Evolutionary conservation across 768 basidiomycete species (phyloP).

Genomic region (Amanita brunnescens): DNA sequence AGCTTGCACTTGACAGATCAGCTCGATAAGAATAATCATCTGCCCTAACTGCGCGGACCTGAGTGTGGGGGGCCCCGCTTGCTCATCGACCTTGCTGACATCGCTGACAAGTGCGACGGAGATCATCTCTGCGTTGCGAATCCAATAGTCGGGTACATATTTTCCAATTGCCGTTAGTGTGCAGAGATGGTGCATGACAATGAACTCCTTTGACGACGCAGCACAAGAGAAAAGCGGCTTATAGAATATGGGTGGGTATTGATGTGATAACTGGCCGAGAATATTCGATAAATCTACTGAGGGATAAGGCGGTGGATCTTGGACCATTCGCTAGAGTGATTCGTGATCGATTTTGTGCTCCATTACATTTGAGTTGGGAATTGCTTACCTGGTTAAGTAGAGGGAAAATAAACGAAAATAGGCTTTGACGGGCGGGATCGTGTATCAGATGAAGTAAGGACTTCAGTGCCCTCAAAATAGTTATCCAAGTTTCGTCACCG

Average conservation of each 20-base stretch:
- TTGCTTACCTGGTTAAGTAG: slow-evolving; percentile 22
- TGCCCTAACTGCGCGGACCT: slow-evolving; percentile 53
- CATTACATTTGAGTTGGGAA: background rate
- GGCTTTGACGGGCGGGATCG: slow-evolving; percentile 34
- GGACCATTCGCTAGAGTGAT: slow-evolving; percentile 38
- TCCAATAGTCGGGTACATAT: slow-evolving; percentile 58
- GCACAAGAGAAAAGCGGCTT: slow-evolving; percentile 67
- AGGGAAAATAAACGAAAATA: slow-evolving; percentile 35
- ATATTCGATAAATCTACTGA: slow-evolving; percentile 39
- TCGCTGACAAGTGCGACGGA: slow-evolving; percentile 59
- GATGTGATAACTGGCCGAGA: slow-evolving; percentile 39
- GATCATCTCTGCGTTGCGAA: slow-evolving; percentile 65
- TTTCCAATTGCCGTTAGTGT: slow-evolving; percentile 41
- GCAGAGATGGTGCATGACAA: slow-evolving; percentile 50
- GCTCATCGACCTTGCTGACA: slow-evolving; percentile 19
- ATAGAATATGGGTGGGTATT: slow-evolving; percentile 58
- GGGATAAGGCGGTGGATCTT: slow-evolving; percentile 44
- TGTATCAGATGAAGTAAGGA: slow-evolving; percentile 36
- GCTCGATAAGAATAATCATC: slow-evolving; percentile 48
- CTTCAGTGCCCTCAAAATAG: slow-evolving; percentile 30
- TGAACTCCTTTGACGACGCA: slow-evolving; percentile 51
- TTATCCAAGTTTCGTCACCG: slow-evolving; percentile 32
- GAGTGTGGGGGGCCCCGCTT: slow-evolving; percentile 23
- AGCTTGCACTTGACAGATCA: slow-evolving; percentile 43
- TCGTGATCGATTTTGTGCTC: background rate